Evolutionary conservation across 2,329 filamentous ascomycete species (phyloP).

Genomic region (Colletotrichum falcatum): DNA sequence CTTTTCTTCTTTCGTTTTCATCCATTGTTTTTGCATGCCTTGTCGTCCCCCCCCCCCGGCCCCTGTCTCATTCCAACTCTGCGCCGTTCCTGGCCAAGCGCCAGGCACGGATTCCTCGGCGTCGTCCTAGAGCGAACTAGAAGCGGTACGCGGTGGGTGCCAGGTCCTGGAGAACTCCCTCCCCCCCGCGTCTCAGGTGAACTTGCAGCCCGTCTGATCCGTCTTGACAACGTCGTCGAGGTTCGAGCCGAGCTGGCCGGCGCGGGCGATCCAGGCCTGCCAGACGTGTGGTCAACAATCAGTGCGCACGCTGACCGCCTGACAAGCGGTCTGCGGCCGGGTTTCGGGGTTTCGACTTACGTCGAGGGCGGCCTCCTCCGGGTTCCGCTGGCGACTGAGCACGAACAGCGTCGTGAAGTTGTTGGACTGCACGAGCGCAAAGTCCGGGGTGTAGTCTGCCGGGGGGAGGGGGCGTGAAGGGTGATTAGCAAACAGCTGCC

Average conservation of each 20-base stretch:
- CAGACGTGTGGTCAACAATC: conserved; percentile 1
- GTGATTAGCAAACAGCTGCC: neutral
- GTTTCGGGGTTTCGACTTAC: conserved; percentile 42
- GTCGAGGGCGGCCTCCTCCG: conserved; percentile 46
- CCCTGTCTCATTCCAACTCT: conserved; percentile 3
- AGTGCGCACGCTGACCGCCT: neutral
- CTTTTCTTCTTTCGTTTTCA: neutral
- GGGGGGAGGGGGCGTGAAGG: rapidly evolving
- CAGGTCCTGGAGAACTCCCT: neutral
- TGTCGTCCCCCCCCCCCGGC: neutral
- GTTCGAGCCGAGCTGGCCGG: conserved; percentile 45
- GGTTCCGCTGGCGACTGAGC: conserved; percentile 48
- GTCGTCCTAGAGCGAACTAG: neutral
- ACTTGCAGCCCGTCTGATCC: conserved; percentile 45
- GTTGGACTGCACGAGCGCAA: conserved; percentile 50
- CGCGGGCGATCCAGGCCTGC: conserved; percentile 46
- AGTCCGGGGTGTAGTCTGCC: conserved; percentile 48
- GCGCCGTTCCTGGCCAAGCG: conserved; percentile 15
- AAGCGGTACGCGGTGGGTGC: neutral
- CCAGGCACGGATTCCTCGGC: conserved; percentile 26
- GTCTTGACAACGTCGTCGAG: conserved; percentile 46
- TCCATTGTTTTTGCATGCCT: neutral
- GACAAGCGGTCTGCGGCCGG: neutral
- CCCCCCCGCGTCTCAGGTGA: conserved; percentile 38
- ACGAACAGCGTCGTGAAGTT: conserved; percentile 51